Evolutionary conservation across 208 protist genomes (phyloP).

Genomic region (Strigomonas oncopelti): DNA sequence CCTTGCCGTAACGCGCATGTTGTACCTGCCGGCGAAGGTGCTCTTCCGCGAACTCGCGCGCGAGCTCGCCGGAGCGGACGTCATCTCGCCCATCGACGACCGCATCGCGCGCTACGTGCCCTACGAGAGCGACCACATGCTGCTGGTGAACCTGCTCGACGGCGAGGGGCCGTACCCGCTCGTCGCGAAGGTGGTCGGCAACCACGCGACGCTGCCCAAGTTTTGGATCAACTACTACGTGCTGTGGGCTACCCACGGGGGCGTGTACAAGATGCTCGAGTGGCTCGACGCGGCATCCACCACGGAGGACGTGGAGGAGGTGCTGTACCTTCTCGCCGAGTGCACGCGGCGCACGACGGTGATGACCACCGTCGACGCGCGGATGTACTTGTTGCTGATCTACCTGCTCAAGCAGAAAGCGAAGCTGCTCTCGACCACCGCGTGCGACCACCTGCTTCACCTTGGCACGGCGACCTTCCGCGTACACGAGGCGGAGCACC

Average conservation of each 20-base stretch:
- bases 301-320: conserved; percentile 39
- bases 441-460: conserved; percentile 55
- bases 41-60: conserved; percentile 47
- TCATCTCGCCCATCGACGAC: conserved; percentile 29
- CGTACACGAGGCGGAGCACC: conserved; percentile 54
- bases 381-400: conserved; percentile 64
- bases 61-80: conserved; percentile 20
- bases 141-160: conserved; percentile 51
- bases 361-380: conserved; percentile 39
- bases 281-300: conserved; percentile 56
- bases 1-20: conserved; percentile 25
- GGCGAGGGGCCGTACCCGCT: conserved; percentile 29
- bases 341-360: conserved; percentile 40
- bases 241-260: conserved; percentile 62
- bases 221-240: conserved; percentile 69
- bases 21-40: conserved; percentile 31
- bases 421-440: conserved; percentile 40
- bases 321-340: conserved; percentile 42
- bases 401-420: conserved; percentile 57
- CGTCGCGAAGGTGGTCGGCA: conserved; percentile 63
- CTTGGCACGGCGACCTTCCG: conserved; percentile 40
- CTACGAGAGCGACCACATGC: conserved; percentile 48
- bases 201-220: conserved; percentile 59
- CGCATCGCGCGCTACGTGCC: conserved; percentile 72
- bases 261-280: conserved; percentile 55